phyloP scores from a whole-genome alignment of 441 rosid species.

The Jatropha podagrica region DNA sequence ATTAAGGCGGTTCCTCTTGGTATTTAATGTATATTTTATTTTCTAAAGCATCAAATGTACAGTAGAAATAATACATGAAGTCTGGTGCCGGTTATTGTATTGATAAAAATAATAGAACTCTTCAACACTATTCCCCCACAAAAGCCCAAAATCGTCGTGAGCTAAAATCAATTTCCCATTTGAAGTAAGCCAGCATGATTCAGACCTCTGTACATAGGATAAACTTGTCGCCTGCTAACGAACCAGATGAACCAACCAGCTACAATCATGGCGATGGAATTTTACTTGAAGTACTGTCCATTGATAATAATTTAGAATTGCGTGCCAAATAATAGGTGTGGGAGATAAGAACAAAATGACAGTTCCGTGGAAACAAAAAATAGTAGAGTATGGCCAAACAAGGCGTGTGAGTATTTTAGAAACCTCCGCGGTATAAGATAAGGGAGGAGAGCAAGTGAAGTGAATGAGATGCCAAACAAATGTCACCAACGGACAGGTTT shows the following conservation, averaged over 20 bases:
- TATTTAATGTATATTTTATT: not conserved
- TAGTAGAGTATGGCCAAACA: not conserved
- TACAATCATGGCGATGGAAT: not conserved
- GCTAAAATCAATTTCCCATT: not conserved
- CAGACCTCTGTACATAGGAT: not conserved
- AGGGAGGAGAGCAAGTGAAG: constrained; percentile 33
- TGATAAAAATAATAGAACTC: not conserved
- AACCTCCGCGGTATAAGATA: constrained; percentile 9
- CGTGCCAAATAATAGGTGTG: constrained; percentile 10
- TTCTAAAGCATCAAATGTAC: not conserved
- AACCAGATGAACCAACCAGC: not conserved
- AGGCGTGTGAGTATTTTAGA: not conserved
- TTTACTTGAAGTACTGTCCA: not conserved
- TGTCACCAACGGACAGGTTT: not conserved
- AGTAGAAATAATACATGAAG: not conserved
- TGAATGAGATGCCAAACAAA: constrained; percentile 14
- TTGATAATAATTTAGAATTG: constrained; percentile 4
- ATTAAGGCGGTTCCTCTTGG: not conserved
- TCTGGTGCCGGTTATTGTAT: not conserved
- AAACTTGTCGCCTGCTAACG: not conserved
- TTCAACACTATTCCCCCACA: not conserved
- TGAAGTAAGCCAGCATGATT: not conserved
- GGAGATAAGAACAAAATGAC: not conserved
- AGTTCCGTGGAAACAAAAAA: not conserved
- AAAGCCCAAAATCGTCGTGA: not conserved